Evolutionary conservation across 2,329 filamentous ascomycete species (phyloP), one percentile per base, ranked within the genome.

Genomic region (Dactylellina sp.): DNA sequence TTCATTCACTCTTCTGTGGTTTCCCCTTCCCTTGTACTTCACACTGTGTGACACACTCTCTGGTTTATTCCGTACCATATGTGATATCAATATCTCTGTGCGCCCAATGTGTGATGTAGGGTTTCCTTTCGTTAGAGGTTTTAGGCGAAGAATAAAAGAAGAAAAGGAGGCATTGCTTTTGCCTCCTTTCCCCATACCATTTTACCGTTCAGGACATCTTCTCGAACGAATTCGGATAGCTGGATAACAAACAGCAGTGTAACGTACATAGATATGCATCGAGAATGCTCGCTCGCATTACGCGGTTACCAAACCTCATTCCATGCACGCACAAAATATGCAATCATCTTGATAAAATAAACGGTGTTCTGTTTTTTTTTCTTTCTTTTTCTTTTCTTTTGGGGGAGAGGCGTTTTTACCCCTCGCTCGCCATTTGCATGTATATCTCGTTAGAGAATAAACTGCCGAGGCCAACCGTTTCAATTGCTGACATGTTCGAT

Each of bases 1-100:
- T n/a, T n/a, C n/a, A n/a, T n/a, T n/a, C 40, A 37, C 53, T 57
- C 37, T 37, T 40, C 32, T 35, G n/a, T n/a, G n/a, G 28, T 20
- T 42, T 14, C 37, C 37, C 5, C 39, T 6, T 16, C 18, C 44
- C 44, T 47, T 18, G 16, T 22, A 11, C 44, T 18, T 44, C n/a
- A n/a, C n/a, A n/a, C n/a, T n/a, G n/a, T n/a, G n/a, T n/a, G n/a
- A n/a, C n/a, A n/a, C 28, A 32, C 28, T 32, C 28, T 32, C 9
- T 32, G 5, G 28, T 9, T 32, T 32, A 5, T 32, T 32, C 9
- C n/a, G n/a, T n/a, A n/a, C n/a, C n/a, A n/a, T n/a, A n/a, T n/a
- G n/a, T n/a, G n/a, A n/a, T n/a, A n/a, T n/a, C n/a, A n/a, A n/a
- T n/a, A n/a, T n/a, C n/a, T 32, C 9, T 32, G 28, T 32, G 28